Evolutionary conservation across 306 rosid genomes (phyloP), one percentile per base, ranked within the genome.

Genomic region (Cucurbita maxima): DNA sequence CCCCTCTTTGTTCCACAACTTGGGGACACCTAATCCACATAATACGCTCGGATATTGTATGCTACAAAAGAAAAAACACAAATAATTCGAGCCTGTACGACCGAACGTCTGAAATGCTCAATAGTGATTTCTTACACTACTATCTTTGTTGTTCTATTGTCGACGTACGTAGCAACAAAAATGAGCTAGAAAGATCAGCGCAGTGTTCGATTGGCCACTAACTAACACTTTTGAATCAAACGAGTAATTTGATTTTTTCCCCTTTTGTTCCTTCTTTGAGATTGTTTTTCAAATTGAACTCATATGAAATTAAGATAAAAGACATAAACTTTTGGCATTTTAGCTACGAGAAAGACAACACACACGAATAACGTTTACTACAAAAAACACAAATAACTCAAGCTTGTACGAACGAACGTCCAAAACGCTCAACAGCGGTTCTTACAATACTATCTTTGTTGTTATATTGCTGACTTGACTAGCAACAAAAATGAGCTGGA

Each of bases 291-390:
- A 30, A 30, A 30, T 30, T 3, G 3, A 30, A 30, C 34, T 30
- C 34, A 6, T 11, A 19, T 60, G 3, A 40, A 14, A 62, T 10
- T 30, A 30, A 30, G 34, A 30, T 30, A 63, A 7, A 63, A 4
- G 50, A n/a, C 25, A 38, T 15, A 62, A 62, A 41, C 20, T 16
- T 70, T 59, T 52, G 74, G 83, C 81, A 79, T 20, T 85, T 79
- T 58, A 78, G 80, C 77, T 74, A 77, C 41, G 55, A 55, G 57
- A 77, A 73, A 59, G 73, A 79, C 78, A 82, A n/a, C 68, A 68
- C 25, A 25, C 25, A 1, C 2, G 25, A 25, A 25, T 25, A 25
- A 25, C 2, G 1, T 25, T 19, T 18, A 30, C 0, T 18, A 1
- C 30, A 3, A 54, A 18, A 54, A 54, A 8, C 59, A 55, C 30